Base-by-base conservation (phyloP, 2,329 filamentous ascomycete genomes). In the Teratosphaeria destructans region DNA sequence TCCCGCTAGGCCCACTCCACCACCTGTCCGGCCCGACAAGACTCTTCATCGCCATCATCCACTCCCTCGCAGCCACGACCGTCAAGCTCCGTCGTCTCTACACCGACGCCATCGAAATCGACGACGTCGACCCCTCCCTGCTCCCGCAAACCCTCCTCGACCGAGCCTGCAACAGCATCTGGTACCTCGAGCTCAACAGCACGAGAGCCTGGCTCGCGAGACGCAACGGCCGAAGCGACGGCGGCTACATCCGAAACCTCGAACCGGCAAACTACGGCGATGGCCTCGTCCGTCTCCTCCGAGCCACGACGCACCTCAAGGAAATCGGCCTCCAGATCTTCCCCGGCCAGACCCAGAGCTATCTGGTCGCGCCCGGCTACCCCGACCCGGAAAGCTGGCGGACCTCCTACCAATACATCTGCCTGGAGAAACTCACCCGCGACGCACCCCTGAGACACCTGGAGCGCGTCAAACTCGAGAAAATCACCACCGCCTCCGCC, bases 41-140 rank as follows among this genome's bases (percentile, higher is more conserved):
- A 14, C 62, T 71, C 0, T 70, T 70, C 60, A 56, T 65, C 19
- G 66, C 66, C 14, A 62, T 70, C 27, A 59, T 70, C 1, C 56
- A 61, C 14, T 64, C 67, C 16, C 52, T 65, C 6, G 64, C 67
- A 1, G 56, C 57, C 1, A 57, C 62, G 2, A 54, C 58, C 10
- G 52, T 61, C 5, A 35, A 43, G 29, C 54, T 72, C 11, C 54
- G 66, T n/a, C 61, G 70, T n/a, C 61, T 72, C 5, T 72, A 72
- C 55, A 72, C 69, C 10, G 69, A 72, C 57, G 69, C 66, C 1
- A 65, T 72, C 26, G 66, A 72, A 55, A 60, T 71, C 7, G 70
- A 71, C 58, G 64, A 68, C 35, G 64, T 71, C 19, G 47, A 49
- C 16, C 34, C 61, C 1, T 52, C 58, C 2, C n/a, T 49, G 1